Evolutionary conservation across 2,329 filamentous ascomycete genomes (phyloP), one percentile per base, ranked within the genome.

Genomic region (Penicillium sp.): DNA sequence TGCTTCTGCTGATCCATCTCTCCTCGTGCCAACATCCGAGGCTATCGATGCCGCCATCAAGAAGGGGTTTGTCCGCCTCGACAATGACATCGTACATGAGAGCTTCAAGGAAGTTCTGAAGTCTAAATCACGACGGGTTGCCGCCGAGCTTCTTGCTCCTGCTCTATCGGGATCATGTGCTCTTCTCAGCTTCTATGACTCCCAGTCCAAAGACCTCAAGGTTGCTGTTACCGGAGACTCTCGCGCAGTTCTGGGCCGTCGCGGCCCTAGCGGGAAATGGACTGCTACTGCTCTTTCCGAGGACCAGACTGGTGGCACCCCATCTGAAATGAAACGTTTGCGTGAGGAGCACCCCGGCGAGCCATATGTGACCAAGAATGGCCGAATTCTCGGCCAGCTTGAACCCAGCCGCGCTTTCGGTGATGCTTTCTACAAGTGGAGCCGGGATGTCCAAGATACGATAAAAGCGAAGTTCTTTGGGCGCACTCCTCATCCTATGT

Each of bases 401-500:
- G 94, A 99, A 74, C 94, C 94, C 4, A 93, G 89, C 19, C 88
- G 94, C 62, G 93, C 95, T 0, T 99, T 99, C 75, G 95, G 94
- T 37, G 94, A 99, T 75, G 93, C 94, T 9, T 88, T 89, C 67
- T 99, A 99, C 81, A 99, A 99, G 77, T 99, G 94, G 94, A 90
- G 85, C 58, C 84, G 85, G 51, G 91, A 96, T 60, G 89, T 92
- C 0, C 91, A 94, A 58, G 86, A 90, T 52, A 88, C 89, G 67
- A 83, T 99, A 55, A 91, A 92, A 72, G 82, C 83, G 63, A 88
- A 89, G 33, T 99, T 96, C 81, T 97, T 97, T 70, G 92, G 90
- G 23, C 86, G 92, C 50, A 89, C 85, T 15, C 88, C 90, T 2
- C 90, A 89, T 10, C 83, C 86, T 17, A 80, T 92, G 33, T 81